phyloP scores from a whole-genome alignment of 352 stramenopile species.

The Blastocystis sp. region DNA sequence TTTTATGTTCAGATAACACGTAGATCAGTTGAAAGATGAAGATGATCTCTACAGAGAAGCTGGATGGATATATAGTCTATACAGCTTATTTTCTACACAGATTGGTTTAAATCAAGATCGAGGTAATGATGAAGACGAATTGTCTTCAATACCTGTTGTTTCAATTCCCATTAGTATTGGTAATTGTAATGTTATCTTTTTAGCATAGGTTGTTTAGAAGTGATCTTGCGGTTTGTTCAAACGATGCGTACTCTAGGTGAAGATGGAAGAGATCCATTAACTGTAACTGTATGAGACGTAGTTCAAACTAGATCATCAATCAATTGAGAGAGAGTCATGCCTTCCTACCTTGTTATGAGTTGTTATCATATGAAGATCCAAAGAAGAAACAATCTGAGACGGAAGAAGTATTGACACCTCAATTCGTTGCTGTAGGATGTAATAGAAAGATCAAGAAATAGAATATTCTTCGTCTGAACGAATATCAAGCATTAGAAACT shows the following conservation, averaged over 20 bases:
- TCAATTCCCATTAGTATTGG: conserved; percentile 10
- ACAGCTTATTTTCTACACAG: conserved; percentile 1
- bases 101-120: neutral
- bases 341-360: neutral
- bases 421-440: no score
- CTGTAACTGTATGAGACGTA: neutral
- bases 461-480: neutral
- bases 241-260: neutral
- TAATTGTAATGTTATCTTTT: neutral
- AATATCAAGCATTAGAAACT: neutral
- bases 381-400: neutral
- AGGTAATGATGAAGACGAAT: neutral
- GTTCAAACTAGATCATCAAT: neutral
- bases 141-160: neutral
- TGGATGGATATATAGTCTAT: conserved; percentile 17
- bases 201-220: neutral
- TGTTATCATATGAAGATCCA: neutral
- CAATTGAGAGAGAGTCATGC: neutral
- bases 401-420: no score
- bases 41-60: neutral
- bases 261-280: neutral
- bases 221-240: neutral
- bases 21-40: neutral
- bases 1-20: neutral
- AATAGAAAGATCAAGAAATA: neutral